phyloP scores from a whole-genome alignment of 306 rosid genomes.

The Prunus mongolica region DNA sequence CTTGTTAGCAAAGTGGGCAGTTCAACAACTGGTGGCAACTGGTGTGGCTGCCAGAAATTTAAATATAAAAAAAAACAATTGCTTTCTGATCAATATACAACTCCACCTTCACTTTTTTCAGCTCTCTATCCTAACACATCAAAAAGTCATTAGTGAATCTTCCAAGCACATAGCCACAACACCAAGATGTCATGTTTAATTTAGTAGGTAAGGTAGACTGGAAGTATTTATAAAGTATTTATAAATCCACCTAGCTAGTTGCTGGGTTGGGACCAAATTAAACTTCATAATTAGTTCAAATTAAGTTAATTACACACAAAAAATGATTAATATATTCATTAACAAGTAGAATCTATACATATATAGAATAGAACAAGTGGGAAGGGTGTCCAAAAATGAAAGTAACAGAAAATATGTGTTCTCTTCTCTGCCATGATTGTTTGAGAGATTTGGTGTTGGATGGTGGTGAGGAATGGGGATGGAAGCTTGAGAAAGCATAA shows the following conservation, averaged over 20 bases:
- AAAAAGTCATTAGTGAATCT: slow-evolving; percentile 1
- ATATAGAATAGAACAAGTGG: background rate
- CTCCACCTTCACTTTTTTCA: background rate
- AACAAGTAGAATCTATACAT: too few species aligned
- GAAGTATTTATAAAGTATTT: background rate
- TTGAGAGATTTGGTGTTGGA: slow-evolving; percentile 32
- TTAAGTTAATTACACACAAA: background rate
- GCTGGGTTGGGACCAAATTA: background rate
- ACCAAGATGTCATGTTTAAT: slow-evolving; percentile 2
- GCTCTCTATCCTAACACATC: background rate
- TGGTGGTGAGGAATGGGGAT: slow-evolving; percentile 23
- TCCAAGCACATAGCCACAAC: slow-evolving; percentile 3
- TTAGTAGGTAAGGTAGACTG: background rate
- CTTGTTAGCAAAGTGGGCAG: slow-evolving; percentile 7
- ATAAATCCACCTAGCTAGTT: background rate
- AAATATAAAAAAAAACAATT: background rate
- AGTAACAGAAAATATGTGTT: background rate
- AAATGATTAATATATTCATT: too few species aligned
- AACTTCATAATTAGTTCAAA: background rate
- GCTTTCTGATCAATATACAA: background rate
- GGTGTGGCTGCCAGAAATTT: background rate
- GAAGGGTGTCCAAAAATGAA: slow-evolving; percentile 4
- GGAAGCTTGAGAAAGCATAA: slow-evolving; percentile 28
- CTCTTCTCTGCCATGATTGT: slow-evolving; percentile 20
- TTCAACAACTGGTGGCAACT: slow-evolving; percentile 7